phyloP scores from a whole-genome alignment of 129 eudicot species.

The Flaveria bidentis region DNA sequence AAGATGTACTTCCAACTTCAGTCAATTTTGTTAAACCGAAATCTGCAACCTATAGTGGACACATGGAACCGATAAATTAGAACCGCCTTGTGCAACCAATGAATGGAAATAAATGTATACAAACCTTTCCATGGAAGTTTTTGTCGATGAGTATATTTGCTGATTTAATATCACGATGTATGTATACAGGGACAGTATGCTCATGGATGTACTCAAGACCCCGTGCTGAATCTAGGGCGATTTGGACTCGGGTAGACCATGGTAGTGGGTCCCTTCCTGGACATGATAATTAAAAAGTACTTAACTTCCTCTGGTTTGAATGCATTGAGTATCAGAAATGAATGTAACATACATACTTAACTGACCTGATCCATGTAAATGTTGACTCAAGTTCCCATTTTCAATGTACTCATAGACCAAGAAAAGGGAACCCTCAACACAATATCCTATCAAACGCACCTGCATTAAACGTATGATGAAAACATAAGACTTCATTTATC shows the following conservation, averaged over 20 bases:
- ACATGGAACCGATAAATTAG: conserved; percentile 6
- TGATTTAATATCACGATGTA: conserved; percentile 96
- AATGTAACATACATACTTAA: conserved; percentile 14
- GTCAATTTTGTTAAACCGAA: conserved; percentile 89
- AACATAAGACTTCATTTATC: conserved; percentile 6
- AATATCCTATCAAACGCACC: conserved; percentile 97
- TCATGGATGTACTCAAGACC: conserved; percentile 98
- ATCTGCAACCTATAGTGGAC: conserved; percentile 80
- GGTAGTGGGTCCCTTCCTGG: conserved; percentile 68
- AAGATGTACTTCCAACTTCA: conserved; percentile 75
- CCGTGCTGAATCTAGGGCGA: conserved; percentile 96
- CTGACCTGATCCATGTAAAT: conserved; percentile 82
- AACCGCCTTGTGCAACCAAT: neutral
- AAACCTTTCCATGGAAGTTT: conserved; percentile 80
- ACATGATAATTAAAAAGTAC: conserved; percentile 17
- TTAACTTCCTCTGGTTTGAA: conserved; percentile 7
- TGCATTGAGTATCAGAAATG: neutral
- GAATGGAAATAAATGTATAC: conserved; percentile 18
- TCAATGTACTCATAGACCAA: conserved; percentile 85
- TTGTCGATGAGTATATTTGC: conserved; percentile 94
- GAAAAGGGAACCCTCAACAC: conserved; percentile 89
- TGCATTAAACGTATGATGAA: conserved; percentile 34
- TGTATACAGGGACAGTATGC: conserved; percentile 92
- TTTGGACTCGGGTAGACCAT: conserved; percentile 89
- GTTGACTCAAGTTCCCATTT: conserved; percentile 91